Evolutionary conservation across 805 yeast species (phyloP).

Genomic region (Candida gorgasii): DNA sequence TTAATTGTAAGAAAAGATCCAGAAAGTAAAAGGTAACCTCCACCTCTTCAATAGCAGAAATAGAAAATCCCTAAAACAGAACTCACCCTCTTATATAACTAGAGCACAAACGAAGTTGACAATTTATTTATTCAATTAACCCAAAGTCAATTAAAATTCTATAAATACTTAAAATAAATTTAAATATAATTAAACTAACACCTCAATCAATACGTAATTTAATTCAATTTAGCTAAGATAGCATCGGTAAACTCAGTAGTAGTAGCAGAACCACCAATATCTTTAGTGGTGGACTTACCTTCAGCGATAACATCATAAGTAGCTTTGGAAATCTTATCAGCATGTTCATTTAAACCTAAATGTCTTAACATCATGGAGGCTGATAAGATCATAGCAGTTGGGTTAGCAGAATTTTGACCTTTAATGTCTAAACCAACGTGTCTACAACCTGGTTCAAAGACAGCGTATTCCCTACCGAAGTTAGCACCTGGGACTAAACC

Average conservation of each 20-base stretch:
- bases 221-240: conserved; percentile 66
- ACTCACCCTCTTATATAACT: background rate
- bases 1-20: no score
- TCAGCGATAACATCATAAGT: conserved; percentile 88
- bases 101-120: background rate
- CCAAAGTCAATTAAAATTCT: conserved; percentile 3
- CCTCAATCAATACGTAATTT: conserved; percentile 7
- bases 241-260: conserved; percentile 96
- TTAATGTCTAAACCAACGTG: conserved; percentile 97
- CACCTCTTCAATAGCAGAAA: no score
- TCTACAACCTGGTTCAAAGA: conserved; percentile 99
- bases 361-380: conserved; percentile 92
- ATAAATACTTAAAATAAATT: conserved; percentile 1
- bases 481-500: conserved; percentile 98
- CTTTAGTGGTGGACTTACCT: conserved; percentile 81
- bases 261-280: conserved; percentile 86
- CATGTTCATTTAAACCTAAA: conserved; percentile 81
- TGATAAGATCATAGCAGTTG: conserved; percentile 95
- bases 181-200: conserved; percentile 1
- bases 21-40: no score
- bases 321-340: conserved; percentile 85
- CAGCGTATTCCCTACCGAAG: conserved; percentile 96
- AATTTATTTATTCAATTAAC: conserved; percentile 2
- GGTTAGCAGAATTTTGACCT: conserved; percentile 95
- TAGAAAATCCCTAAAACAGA: background rate